These are phyloP conservation scores for Lagerstroemia speciosa DNA, from an alignment of 345 rosid species.

Conservation along the genomic window DNA sequence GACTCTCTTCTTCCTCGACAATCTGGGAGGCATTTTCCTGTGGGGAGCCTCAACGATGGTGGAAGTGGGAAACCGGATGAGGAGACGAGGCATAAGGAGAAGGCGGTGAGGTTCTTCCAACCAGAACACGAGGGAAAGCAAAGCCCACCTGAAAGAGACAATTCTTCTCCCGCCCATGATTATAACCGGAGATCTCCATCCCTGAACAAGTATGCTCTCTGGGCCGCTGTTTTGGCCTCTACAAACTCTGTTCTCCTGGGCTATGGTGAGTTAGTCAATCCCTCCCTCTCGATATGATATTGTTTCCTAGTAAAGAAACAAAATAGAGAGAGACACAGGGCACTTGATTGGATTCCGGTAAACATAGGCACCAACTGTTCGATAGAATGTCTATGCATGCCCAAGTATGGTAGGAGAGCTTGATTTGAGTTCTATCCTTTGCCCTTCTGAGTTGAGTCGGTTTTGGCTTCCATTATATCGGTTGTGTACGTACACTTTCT, in stretches of 20 bases:
- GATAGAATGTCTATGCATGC: neutral
- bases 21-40: neutral
- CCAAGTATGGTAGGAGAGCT: neutral
- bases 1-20: neutral
- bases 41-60: neutral
- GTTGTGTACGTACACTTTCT: no score
- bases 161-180: neutral
- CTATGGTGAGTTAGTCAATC: slow-evolving; percentile 23
- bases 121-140: neutral
- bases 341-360: neutral
- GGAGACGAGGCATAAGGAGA: neutral
- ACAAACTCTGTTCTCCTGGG: slow-evolving; percentile 36
- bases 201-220: slow-evolving; percentile 29
- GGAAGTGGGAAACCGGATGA: neutral
- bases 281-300: no score
- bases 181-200: neutral
- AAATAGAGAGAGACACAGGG: no score
- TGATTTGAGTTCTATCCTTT: neutral
- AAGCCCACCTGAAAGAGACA: neutral
- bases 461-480: no score
- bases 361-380: neutral
- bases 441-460: neutral
- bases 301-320: no score
- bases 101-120: neutral
- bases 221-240: slow-evolving; percentile 36